These are phyloP conservation scores for Colletotrichum musicola DNA, from an alignment of 2,329 filamentous ascomycete genomes.

Conservation along the genomic window DNA sequence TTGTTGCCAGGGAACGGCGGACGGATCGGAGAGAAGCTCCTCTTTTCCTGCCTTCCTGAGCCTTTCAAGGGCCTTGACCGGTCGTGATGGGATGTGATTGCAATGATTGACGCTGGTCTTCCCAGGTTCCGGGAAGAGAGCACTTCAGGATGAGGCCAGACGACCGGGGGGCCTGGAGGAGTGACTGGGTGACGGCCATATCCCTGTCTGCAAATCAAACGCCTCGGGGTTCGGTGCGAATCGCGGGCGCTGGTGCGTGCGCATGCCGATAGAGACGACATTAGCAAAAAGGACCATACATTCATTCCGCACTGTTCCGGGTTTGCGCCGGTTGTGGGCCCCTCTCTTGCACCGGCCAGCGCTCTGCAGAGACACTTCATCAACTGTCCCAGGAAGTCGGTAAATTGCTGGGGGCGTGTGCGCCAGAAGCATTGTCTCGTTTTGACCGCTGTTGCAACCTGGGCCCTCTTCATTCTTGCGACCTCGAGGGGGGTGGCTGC, in stretches of 20 bases:
- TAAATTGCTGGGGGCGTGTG: conserved; percentile 28
- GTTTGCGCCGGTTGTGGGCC: conserved; percentile 18
- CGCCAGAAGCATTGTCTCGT: conserved; percentile 14
- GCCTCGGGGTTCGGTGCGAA: conserved; percentile 22
- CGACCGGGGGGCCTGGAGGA: conserved; percentile 1
- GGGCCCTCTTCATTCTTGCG: neutral
- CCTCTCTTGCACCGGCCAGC: conserved; percentile 3
- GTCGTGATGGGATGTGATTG: conserved; percentile 27
- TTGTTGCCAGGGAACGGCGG: conserved; percentile 14
- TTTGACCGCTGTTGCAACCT: conserved; percentile 11
- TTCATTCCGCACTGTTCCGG: conserved; percentile 22
- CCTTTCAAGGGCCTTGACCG: conserved; percentile 19
- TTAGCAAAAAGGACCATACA: conserved; percentile 1
- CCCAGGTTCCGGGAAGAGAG: conserved; percentile 33
- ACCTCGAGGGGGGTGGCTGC: neutral
- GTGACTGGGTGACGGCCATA: conserved; percentile 32
- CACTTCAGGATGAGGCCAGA: conserved; percentile 10
- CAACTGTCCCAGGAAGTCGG: conserved; percentile 34
- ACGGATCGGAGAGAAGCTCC: conserved; percentile 24
- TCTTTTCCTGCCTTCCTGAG: neutral
- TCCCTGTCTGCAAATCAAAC: conserved; percentile 26
- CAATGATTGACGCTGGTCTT: conserved; percentile 23
- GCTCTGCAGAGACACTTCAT: conserved; percentile 35
- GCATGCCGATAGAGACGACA: conserved; percentile 9
- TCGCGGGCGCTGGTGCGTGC: conserved; percentile 29